Base-by-base conservation (phyloP, 1,139 yeast species). In the Chernovozyma sophiae-reginae region DNA sequence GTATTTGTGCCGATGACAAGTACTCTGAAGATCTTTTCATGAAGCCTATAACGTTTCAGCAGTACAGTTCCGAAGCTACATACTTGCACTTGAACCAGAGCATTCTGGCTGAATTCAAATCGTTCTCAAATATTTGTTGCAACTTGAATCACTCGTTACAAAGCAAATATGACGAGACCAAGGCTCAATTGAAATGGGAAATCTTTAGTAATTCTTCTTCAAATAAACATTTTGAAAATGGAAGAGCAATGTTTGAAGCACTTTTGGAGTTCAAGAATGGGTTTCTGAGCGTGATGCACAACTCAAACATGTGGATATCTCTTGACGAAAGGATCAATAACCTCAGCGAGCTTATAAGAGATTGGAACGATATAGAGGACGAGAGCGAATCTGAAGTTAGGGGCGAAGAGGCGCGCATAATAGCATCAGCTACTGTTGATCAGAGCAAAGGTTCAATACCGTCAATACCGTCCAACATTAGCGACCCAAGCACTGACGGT, bases 231-330 rank as follows among this genome's bases (percentile, higher is more conserved):
- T 37, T 37, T 31, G 40, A 37, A 26, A 37, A 37, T 19, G 38
- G 38, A 11, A 18, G 40, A 20, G 17, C 38, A 4, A 37, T 37
- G 40, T 34, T 37, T 23, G 40, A 37, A 13, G 38, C 40, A 11
- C 23, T 37, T 6, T 15, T 37, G 16, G 14, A 17, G 14, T 26
- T 37, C 26, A 37, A 37, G 23, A 16, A 14, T 10, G 26, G 25
- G 5, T 37, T 37, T 16, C 32, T 29, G 8, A 17, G 22, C 12
- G n/a, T 31, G 11, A 34, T 37, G 18, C 37, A 37, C 14, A 35
- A 34, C 3, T 29, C 30, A 8, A 38, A 31, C 14, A 19, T 35
- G 18, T 37, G 40, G 40, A 19, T 31, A 5, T 18, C 17, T 7
- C 15, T 37, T 16, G 40, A 34, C 18, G 40, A 34, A 20, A 25